Base-by-base conservation (phyloP, 2,329 filamentous ascomycete genomes). In the Coniochaeta sp. region DNA sequence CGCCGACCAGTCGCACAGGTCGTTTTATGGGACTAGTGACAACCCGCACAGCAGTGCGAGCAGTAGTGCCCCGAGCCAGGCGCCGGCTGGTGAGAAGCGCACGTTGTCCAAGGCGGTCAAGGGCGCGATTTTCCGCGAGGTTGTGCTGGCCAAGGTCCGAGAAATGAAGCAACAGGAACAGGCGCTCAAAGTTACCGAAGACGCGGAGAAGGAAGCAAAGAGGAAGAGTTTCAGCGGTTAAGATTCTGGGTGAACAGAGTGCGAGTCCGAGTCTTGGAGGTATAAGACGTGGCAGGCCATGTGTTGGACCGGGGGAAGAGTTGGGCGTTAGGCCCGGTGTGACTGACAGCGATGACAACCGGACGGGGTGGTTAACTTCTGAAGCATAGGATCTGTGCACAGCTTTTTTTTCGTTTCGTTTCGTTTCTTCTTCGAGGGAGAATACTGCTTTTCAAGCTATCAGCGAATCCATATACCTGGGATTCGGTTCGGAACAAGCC, bases 131-230 rank as follows among this genome's bases (percentile, higher is more conserved):
- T 97, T 98, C 85, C 85, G 90, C 68, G 93, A 97, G 74, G 90
- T 98, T 14, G 93, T 97, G 16, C 79, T 96, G 61, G 93, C 93
- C 65, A 98, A 97, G 79, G 91, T 96, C 54, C 85, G 89, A 62
- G 93, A 96, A 75, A 89, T 91, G 84, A 96, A 96, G 81, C 89
- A 91, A 66, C 84, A 93, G 68, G 89, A 96, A 71, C 87, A 56
- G 34, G 84, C 84, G 34, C 81, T 89, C 66, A 87, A 88, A 72
- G 72, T 90, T 75, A 79, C 85, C 74, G 78, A 87, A 67, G 79
- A 82, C 65, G 78, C 79, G 22, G 75, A 79, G 69, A 79, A 81
- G 71, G 80, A 83, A 63, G 76, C 72, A 7, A 65, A 61, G 59
- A 61, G 60, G 50, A 59, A 63, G 59, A 73, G 70, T 62, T 69